Conservation (phyloP, 371 early-diverging fungal species). For the Mucor lusitanicus region DNA sequence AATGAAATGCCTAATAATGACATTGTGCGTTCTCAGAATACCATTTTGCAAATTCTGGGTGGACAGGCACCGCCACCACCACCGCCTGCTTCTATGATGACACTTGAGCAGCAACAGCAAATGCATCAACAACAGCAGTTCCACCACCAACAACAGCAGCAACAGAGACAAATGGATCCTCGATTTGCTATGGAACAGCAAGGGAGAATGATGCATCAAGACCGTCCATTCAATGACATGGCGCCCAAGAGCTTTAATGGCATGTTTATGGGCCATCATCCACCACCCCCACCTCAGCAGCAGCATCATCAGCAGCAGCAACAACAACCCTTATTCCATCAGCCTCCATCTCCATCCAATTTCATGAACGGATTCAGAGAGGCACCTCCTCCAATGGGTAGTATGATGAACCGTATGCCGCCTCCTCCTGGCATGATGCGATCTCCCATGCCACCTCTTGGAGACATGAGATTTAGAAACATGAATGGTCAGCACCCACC, state of each 20-base stretch:
- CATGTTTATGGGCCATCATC: slow-evolving; percentile 30
- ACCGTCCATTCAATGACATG: slow-evolving; percentile 9
- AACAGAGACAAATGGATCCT: slow-evolving; percentile 17
- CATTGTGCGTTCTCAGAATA: slow-evolving; percentile 26
- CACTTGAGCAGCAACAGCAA: slow-evolving; percentile 14
- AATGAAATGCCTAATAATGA: slow-evolving; percentile 19
- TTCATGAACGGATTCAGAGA: slow-evolving; percentile 32
- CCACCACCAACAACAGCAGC: slow-evolving; percentile 22
- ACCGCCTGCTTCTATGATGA: slow-evolving; percentile 16
- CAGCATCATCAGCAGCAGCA: slow-evolving; percentile 15
- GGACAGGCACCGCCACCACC: slow-evolving; percentile 30
- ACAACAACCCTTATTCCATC: slow-evolving; percentile 22
- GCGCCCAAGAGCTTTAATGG: slow-evolving; percentile 12
- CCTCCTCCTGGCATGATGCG: slow-evolving; percentile 31
- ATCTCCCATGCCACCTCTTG: slow-evolving; percentile 16
- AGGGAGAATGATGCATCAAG: slow-evolving; percentile 13
- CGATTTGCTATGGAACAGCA: slow-evolving; percentile 9
- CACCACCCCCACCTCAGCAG: background rate
- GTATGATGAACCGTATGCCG: slow-evolving; percentile 23
- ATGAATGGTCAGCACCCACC: slow-evolving; percentile 10
- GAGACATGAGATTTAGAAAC: slow-evolving; percentile 20
- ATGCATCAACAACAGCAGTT: slow-evolving; percentile 18
- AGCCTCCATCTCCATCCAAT: slow-evolving; percentile 31
- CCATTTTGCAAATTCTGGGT: slow-evolving; percentile 41
- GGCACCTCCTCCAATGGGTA: slow-evolving; percentile 13